Conservation (phyloP, 768 basidiomycete genomes). For the Lactarius sp. region DNA sequence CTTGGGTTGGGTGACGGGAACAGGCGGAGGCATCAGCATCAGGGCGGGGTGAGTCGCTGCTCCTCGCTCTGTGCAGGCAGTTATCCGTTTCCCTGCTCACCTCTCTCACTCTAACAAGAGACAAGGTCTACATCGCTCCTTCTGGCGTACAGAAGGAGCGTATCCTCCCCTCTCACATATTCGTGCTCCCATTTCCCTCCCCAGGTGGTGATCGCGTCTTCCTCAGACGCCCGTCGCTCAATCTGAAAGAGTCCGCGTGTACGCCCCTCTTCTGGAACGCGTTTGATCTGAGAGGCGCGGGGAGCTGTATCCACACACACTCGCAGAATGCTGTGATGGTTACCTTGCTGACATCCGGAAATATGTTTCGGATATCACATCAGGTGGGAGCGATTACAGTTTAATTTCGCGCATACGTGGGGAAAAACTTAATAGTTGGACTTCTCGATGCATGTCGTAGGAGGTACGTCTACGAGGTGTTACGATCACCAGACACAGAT, state of each 20-base stretch:
- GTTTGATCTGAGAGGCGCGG: conserved; percentile 71
- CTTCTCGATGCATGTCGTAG: not conserved
- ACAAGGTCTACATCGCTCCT: conserved; percentile 81
- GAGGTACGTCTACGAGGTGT: not conserved
- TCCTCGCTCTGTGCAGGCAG: not conserved
- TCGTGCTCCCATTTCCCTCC: conserved; percentile 76
- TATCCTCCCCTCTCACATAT: conserved; percentile 78
- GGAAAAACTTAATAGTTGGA: not conserved
- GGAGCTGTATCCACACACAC: conserved; percentile 88
- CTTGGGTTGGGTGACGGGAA: conserved; percentile 91
- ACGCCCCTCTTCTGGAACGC: conserved; percentile 93
- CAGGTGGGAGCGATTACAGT: conserved; percentile 45
- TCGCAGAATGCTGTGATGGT: conserved; percentile 89
- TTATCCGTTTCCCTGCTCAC: not conserved
- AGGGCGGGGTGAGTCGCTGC: conserved; percentile 49
- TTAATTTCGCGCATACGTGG: not conserved
- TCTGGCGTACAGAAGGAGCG: conserved; percentile 91
- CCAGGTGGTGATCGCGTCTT: conserved; percentile 69
- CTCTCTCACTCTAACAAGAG: conserved; percentile 39
- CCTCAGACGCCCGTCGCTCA: conserved; percentile 63
- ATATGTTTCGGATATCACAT: conserved; percentile 75
- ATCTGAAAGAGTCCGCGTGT: conserved; percentile 81
- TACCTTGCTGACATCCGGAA: conserved; percentile 68
- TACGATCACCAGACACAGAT: not conserved
- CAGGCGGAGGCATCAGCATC: conserved; percentile 78